These are phyloP conservation scores for Rheum nobile DNA, from an alignment of 148 eudicot species.

Conservation along the genomic window DNA sequence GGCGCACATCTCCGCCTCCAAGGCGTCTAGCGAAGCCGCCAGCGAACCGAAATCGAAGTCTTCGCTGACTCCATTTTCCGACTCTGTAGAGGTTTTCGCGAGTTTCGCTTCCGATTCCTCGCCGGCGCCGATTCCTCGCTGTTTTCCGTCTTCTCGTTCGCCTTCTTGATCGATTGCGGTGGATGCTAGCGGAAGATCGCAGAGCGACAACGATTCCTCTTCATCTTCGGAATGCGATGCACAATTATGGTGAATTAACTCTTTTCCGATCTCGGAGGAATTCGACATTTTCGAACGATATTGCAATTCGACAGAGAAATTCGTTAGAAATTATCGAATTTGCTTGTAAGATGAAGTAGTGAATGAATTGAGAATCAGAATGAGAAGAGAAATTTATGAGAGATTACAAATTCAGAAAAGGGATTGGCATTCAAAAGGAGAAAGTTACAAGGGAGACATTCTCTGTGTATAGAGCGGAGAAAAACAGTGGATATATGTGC, in stretches of 20 bases:
- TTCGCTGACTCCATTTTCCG: conserved; percentile 1
- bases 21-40: conserved; percentile 11
- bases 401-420: background rate
- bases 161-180: background rate
- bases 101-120: background rate
- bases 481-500: background rate
- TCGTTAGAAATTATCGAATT: background rate
- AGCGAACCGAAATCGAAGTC: conserved; percentile 64
- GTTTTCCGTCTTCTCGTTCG: background rate
- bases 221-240: background rate
- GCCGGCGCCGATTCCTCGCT: conserved; percentile 11
- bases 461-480: conserved; percentile 1
- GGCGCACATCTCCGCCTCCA: conserved; percentile 54
- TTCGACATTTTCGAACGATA: background rate
- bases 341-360: background rate
- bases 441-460: background rate
- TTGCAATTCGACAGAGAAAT: background rate
- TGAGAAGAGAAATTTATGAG: background rate
- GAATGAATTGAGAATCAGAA: background rate
- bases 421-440: background rate
- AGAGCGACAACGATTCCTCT: conserved; percentile 56
- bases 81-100: background rate
- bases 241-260: background rate
- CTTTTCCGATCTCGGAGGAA: background rate
- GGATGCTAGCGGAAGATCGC: conserved; percentile 44